Evolutionary conservation across 352 stramenopile species (phyloP).

Genomic region (Phytophthora podocarpi): DNA sequence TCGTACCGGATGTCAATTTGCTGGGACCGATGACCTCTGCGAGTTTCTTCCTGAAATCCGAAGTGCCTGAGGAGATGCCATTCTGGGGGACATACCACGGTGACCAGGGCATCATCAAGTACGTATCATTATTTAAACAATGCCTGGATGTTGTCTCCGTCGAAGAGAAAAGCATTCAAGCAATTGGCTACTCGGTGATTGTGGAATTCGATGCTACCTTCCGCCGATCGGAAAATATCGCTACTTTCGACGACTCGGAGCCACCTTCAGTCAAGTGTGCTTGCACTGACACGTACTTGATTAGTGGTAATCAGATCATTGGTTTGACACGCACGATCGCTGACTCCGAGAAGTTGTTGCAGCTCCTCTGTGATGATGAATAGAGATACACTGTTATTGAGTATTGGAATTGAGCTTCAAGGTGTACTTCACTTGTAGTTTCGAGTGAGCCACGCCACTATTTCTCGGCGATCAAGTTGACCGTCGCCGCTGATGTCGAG

Average conservation of each 20-base stretch:
- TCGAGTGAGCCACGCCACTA: conserved; percentile 56
- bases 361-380: conserved; percentile 60
- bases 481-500: conserved; percentile 67
- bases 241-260: conserved; percentile 31
- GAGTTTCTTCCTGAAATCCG: conserved; percentile 78
- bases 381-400: conserved; percentile 29
- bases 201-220: conserved; percentile 80
- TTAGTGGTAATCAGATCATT: conserved; percentile 77
- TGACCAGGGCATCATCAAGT: conserved; percentile 66
- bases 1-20: conserved; percentile 66
- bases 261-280: conserved; percentile 54
- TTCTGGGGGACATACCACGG: conserved; percentile 84
- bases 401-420: neutral
- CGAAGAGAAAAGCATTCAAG: conserved; percentile 67
- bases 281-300: conserved; percentile 80
- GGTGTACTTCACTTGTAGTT: conserved; percentile 30
- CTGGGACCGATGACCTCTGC: conserved; percentile 58
- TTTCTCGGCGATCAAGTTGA: conserved; percentile 55
- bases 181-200: conserved; percentile 77
- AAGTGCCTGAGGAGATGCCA: conserved; percentile 78
- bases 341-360: conserved; percentile 78
- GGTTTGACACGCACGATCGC: conserved; percentile 80
- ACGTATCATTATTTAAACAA: conserved; percentile 67
- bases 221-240: conserved; percentile 40
- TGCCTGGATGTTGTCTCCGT: conserved; percentile 64